A percentile compares a stretch with the other conserved stretches of the same genome.
phyloP scores from a whole-genome alignment of 2,329 filamentous ascomycete species.

The Bertia moriformis region DNA sequence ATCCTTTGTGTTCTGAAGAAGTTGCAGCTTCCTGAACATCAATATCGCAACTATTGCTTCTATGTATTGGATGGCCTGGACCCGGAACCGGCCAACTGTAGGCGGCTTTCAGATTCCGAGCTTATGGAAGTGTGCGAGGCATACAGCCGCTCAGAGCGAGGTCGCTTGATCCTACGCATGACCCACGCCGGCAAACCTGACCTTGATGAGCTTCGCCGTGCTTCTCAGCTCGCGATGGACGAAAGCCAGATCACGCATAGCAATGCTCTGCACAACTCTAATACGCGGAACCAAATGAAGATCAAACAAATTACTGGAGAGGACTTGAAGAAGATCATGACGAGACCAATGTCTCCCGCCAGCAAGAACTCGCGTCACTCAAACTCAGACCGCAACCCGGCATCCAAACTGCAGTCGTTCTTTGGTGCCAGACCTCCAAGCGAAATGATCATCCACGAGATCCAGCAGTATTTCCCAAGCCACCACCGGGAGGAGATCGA shows the following conservation, averaged over 20 bases:
- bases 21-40: conserved; percentile 41
- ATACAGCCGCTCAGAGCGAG: conserved; percentile 38
- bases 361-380: neutral
- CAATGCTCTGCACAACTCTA: conserved; percentile 24
- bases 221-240: conserved; percentile 45
- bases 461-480: conserved; percentile 52
- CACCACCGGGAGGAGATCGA: conserved; percentile 53
- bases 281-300: conserved; percentile 43
- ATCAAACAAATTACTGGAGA: conserved; percentile 51
- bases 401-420: conserved; percentile 18
- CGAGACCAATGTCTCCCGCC: conserved; percentile 40
- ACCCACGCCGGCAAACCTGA: conserved; percentile 52
- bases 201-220: conserved; percentile 44
- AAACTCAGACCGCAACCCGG: neutral
- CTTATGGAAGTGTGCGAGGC: conserved; percentile 45
- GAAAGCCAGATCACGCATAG: conserved; percentile 38
- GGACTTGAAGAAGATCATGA: conserved; percentile 37
- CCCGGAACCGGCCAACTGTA: conserved; percentile 39
- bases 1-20: conserved; percentile 45
- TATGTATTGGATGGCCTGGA: conserved; percentile 51
- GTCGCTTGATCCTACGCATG: conserved; percentile 47
- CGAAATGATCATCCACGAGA: conserved; percentile 52
- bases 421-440: conserved; percentile 51
- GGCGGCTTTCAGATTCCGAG: conserved; percentile 42
- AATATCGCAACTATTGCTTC: conserved; percentile 53